phyloP scores from a whole-genome alignment of 2,329 filamentous ascomycete species.

The Aspergillus latus region DNA sequence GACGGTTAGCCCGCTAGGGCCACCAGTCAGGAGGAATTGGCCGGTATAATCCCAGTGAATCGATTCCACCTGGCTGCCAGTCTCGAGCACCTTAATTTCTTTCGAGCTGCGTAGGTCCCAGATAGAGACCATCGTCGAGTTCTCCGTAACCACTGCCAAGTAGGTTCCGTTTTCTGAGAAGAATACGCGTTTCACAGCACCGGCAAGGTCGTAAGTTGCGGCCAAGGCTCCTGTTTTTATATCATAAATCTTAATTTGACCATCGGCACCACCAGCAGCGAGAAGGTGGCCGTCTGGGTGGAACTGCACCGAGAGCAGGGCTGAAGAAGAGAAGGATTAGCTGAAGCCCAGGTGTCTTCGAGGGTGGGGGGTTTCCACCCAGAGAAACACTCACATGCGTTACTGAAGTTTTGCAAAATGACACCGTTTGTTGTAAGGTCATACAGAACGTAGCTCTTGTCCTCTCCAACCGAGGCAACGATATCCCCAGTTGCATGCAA shows the following conservation, averaged over 20 bases:
- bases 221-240: conserved; percentile 75
- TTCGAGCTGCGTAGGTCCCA: conserved; percentile 90
- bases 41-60: conserved; percentile 93
- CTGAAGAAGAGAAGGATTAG: conserved; percentile 43
- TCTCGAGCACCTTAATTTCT: conserved; percentile 80
- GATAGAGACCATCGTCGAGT: conserved; percentile 74
- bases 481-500: conserved; percentile 81
- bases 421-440: conserved; percentile 68
- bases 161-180: conserved; percentile 98
- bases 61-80: conserved; percentile 72
- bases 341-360: neutral
- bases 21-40: conserved; percentile 83
- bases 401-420: conserved; percentile 75
- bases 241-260: conserved; percentile 86
- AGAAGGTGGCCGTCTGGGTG: conserved; percentile 96
- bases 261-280: conserved; percentile 75
- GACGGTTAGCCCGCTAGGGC: conserved; percentile 76
- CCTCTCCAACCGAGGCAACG: conserved; percentile 80
- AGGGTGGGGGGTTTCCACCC: neutral
- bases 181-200: conserved; percentile 70
- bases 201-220: conserved; percentile 65
- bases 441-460: conserved; percentile 92
- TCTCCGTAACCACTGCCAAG: conserved; percentile 80
- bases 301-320: conserved; percentile 76
- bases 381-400: conserved; percentile 64